Percentiles rank a stretch among this genome's conserved stretches.
Evolutionary conservation across 169 alveolate genomes (phyloP).

Genomic region (Plasmodium coatneyi): DNA sequence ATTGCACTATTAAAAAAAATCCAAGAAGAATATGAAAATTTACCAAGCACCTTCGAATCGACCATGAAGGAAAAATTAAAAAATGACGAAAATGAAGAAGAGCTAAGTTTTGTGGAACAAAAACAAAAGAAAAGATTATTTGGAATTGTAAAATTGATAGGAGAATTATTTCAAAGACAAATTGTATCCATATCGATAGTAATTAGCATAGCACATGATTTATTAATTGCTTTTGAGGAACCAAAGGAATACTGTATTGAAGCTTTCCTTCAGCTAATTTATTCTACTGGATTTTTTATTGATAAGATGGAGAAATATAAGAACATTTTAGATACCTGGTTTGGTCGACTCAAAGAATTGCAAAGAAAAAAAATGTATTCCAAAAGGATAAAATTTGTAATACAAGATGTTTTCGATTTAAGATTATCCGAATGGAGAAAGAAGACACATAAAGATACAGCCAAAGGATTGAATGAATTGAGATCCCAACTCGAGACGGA

Average conservation of each 20-base stretch:
- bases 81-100: conserved; percentile 79
- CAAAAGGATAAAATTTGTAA: conserved; percentile 90
- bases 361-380: conserved; percentile 86
- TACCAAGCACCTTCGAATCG: conserved; percentile 77
- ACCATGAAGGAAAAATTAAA: conserved; percentile 77
- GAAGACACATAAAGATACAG: conserved; percentile 91
- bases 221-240: conserved; percentile 87
- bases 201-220: conserved; percentile 90
- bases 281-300: conserved; percentile 91
- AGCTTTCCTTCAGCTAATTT: conserved; percentile 89
- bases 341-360: conserved; percentile 91
- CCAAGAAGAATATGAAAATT: conserved; percentile 83
- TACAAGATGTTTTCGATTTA: conserved; percentile 91
- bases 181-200: conserved; percentile 90
- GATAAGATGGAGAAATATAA: conserved; percentile 88
- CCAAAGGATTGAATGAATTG: conserved; percentile 91
- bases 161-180: conserved; percentile 91
- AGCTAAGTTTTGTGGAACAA: conserved; percentile 77
- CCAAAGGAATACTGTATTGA: conserved; percentile 93
- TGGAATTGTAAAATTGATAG: conserved; percentile 92
- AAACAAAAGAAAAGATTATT: conserved; percentile 86
- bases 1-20: conserved; percentile 82
- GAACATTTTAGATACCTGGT: conserved; percentile 92
- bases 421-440: conserved; percentile 92
- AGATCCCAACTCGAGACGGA: conserved; percentile 91